These are phyloP conservation scores for Vitis riparia DNA, from an alignment of 164 flowering plant species.

Conservation along the genomic window DNA sequence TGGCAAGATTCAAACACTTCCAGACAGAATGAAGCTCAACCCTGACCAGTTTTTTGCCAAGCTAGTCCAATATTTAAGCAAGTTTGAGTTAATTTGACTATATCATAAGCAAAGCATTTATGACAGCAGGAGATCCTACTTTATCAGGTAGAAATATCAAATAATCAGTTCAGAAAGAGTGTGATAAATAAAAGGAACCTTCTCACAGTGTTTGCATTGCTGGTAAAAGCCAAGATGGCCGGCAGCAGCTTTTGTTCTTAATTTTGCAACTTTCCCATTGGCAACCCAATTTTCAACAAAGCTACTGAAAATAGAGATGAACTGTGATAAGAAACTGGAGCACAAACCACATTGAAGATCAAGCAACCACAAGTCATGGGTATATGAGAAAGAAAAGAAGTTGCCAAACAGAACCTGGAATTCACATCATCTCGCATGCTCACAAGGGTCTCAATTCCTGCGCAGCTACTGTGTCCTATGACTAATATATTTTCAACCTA, in stretches of 20 bases:
- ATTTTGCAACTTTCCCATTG: constrained; percentile 56
- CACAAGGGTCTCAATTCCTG: constrained; percentile 86
- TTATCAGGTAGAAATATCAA: too few species aligned
- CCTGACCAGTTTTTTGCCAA: too few species aligned
- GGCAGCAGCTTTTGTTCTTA: constrained; percentile 48
- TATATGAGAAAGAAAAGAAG: not conserved
- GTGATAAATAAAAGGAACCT: constrained; percentile 39
- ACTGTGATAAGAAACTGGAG: constrained; percentile 11
- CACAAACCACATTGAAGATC: not conserved
- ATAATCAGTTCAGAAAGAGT: not conserved
- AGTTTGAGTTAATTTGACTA: too few species aligned
- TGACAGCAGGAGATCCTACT: too few species aligned
- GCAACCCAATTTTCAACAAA: constrained; percentile 65
- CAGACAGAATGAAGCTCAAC: too few species aligned
- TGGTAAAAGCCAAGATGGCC: constrained; percentile 63
- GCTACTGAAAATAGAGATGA: constrained; percentile 38
- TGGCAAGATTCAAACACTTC: not conserved
- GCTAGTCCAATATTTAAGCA: too few species aligned
- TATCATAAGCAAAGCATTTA: too few species aligned
- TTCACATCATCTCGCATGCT: constrained; percentile 62
- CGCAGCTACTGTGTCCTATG: constrained; percentile 87
- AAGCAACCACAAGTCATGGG: not conserved
- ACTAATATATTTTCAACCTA: constrained; percentile 81
- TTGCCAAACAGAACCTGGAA: constrained; percentile 42
- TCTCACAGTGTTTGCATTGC: constrained; percentile 88